Evolutionary conservation across 169 alveolate genomes (phyloP).

Genomic region (Eimeria necatrix): DNA sequence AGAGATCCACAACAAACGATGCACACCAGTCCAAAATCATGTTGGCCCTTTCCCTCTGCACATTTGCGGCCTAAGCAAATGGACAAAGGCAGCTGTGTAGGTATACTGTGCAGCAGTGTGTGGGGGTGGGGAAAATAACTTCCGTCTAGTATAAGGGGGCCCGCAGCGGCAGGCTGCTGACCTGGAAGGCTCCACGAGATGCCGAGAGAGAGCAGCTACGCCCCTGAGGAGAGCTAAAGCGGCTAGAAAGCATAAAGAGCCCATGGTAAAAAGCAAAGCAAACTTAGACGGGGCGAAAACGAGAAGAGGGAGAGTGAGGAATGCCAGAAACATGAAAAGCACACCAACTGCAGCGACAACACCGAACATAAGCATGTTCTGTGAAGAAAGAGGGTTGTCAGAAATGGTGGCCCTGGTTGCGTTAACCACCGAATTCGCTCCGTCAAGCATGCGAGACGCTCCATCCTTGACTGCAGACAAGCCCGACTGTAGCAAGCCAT

Average conservation of each 20-base stretch:
- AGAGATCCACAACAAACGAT: neutral
- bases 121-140: neutral
- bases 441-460: slow-evolving; percentile 74
- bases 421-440: slow-evolving; percentile 58
- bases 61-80: neutral
- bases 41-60: neutral
- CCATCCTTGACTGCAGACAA: slow-evolving; percentile 79
- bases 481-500: slow-evolving; percentile 76
- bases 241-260: slow-evolving; percentile 77
- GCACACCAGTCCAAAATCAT: neutral
- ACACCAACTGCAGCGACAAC: slow-evolving; percentile 81
- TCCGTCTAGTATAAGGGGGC: too few species aligned
- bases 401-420: slow-evolving; percentile 75
- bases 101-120: neutral
- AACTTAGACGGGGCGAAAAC: slow-evolving; percentile 81
- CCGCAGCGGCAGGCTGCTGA: neutral
- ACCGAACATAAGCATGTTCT: slow-evolving; percentile 78
- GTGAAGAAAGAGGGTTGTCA: slow-evolving; percentile 72
- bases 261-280: slow-evolving; percentile 79
- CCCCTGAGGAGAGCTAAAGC: slow-evolving; percentile 78
- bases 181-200: slow-evolving; percentile 77
- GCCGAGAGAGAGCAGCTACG: slow-evolving; percentile 68
- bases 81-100: too few species aligned
- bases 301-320: slow-evolving; percentile 80
- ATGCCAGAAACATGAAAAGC: slow-evolving; percentile 77